phyloP scores from a whole-genome alignment of 2,329 filamentous ascomycete species.

The Scytalidium lignicola region DNA sequence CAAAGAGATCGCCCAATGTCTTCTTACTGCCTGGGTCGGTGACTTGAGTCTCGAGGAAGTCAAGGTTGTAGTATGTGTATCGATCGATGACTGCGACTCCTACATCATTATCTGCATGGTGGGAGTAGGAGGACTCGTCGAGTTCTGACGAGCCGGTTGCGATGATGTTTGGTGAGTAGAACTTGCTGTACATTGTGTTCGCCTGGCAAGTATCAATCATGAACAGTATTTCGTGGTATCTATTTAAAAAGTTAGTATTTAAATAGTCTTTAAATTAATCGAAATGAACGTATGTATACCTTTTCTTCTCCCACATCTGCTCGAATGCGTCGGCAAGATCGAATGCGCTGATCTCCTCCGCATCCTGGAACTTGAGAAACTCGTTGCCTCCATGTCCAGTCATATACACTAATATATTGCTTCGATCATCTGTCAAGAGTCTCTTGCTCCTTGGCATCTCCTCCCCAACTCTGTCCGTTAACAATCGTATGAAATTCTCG shows the following conservation, averaged over 20 bases:
- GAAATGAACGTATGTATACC: conserved; percentile 40
- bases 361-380: conserved; percentile 97
- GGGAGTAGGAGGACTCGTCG: conserved; percentile 93
- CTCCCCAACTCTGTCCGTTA: conserved; percentile 90
- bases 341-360: conserved; percentile 94
- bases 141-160: conserved; percentile 95
- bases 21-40: conserved; percentile 81
- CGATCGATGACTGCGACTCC: conserved; percentile 97
- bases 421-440: conserved; percentile 87
- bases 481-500: conserved; percentile 92
- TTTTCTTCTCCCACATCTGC: conserved; percentile 99
- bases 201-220: conserved; percentile 99
- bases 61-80: conserved; percentile 97
- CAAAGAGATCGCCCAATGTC: conserved; percentile 89
- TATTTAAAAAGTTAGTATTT: conserved; percentile 26
- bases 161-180: conserved; percentile 97
- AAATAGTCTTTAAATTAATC: neutral
- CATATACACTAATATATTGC: conserved; percentile 98
- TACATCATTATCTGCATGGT: conserved; percentile 97
- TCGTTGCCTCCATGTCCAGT: conserved; percentile 97
- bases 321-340: conserved; percentile 96
- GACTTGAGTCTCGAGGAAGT: conserved; percentile 90
- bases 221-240: conserved; percentile 95
- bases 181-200: conserved; percentile 98
- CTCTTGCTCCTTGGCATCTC: conserved; percentile 95